Base-by-base conservation (phyloP, 1,284 basidiomycete species). In the Volvariella volvacea region DNA sequence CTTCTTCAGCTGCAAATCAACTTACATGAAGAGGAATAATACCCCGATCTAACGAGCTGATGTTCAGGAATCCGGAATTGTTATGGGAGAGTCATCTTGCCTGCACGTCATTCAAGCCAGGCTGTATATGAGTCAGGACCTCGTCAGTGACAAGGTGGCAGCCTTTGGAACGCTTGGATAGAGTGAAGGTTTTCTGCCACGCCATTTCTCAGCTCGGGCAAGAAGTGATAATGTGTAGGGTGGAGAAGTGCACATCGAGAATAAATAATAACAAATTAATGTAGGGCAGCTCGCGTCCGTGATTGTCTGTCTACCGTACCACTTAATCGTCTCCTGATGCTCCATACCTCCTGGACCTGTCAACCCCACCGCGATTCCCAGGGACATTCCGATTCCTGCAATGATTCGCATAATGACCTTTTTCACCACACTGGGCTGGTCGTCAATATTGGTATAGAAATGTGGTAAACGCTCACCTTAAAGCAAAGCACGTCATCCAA, bases 351-450 rank as follows among this genome's bases (percentile, higher is more conserved):
- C 67, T 67, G 20, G 61, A 48, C 39, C 71, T 61, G 53, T 87
- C 83, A 33, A 77, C 62, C 12, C 87, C 87, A 48, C 86, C 85
- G 39, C 85, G 73, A 58, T 85, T 88, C 17, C 88, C 87, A 46
- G 88, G 88, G 25, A 88, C 80, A 60, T 88, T 88, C 48, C 84
- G 71, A 65, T 92, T 90, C 46, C 86, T 77, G 65, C 92, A 95
- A 53, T 88, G 81, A 60, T 95, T 95, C n/a, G 92, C 92, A 59
- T 94, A 95, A 61, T 96, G 92, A 1, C 92, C 92, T 56, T 87
- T 84, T 64, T 92, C 86, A 41, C 88, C 88, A 55, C 89, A 92
- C 86, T 90, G 53, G 28, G 50, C 46, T 33, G 33, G 36, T 28
- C 25, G 17, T 3, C 41, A 36, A 44, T 36, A 31, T 20, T 16